Conservation (phyloP, 108 stramenopile genomes). For the Pseudonitzschia pungens region DNA sequence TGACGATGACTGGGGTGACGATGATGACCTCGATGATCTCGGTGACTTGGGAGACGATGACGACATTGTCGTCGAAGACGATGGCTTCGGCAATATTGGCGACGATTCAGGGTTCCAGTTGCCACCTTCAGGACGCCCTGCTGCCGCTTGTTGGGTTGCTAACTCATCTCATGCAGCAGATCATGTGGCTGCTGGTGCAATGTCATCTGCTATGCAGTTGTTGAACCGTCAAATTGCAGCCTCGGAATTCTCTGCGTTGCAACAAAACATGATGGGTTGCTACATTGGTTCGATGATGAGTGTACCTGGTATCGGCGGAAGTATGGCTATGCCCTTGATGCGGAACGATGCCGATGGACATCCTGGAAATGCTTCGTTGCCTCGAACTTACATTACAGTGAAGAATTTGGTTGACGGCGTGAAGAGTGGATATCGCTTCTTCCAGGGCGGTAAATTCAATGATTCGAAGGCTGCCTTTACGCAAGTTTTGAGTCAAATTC, state of each 20-base stretch:
- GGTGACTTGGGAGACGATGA: conserved; percentile 50
- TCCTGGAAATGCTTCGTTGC: conserved; percentile 82
- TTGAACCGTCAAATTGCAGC: conserved; percentile 98
- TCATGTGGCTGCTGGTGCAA: conserved; percentile 95
- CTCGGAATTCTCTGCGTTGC: conserved; percentile 87
- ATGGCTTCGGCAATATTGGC: conserved; percentile 58
- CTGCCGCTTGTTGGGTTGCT: conserved; percentile 85
- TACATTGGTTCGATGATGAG: conserved; percentile 86
- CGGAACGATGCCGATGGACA: conserved; percentile 80
- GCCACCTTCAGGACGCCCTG: conserved; percentile 88
- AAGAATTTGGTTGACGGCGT: conserved; percentile 76
- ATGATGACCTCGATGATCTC: conserved; percentile 83
- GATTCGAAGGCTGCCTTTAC: conserved; percentile 80
- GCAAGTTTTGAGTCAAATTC: conserved; percentile 81
- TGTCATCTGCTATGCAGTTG: conserved; percentile 94
- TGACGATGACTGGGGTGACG: conserved; percentile 75
- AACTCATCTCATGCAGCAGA: conserved; percentile 96
- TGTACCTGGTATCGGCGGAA: conserved; percentile 84
- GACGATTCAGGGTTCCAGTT: conserved; percentile 80
- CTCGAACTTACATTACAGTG: conserved; percentile 66
- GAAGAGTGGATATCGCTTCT: conserved; percentile 86
- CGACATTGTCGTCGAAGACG: conserved; percentile 35
- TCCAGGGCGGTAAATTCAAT: conserved; percentile 95
- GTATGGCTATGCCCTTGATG: conserved; percentile 71
- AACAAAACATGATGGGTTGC: conserved; percentile 76